Evolutionary conservation across 805 yeast species (phyloP).

Genomic region (Ogataea nakhonphanomensis): DNA sequence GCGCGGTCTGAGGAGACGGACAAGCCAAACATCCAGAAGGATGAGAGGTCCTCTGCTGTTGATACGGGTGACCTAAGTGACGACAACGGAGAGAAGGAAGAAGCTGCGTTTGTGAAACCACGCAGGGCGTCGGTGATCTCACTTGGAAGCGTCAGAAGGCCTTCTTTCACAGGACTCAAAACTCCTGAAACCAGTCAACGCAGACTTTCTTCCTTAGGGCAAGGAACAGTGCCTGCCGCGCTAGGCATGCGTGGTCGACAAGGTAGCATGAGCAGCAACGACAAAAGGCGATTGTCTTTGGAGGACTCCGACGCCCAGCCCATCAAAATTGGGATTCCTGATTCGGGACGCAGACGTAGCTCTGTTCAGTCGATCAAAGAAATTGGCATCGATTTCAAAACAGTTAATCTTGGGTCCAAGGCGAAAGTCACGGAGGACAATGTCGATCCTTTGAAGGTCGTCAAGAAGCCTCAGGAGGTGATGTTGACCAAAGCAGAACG

Average conservation of each 20-base stretch:
- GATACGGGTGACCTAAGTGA: slow-evolving; percentile 1
- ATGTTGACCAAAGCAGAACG: slow-evolving; percentile 20
- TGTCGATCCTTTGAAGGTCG: slow-evolving; percentile 6
- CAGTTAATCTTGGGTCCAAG: neutral
- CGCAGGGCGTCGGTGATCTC: neutral
- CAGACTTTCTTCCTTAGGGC: slow-evolving; percentile 8
- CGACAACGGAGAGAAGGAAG: neutral
- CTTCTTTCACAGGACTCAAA: slow-evolving; percentile 8
- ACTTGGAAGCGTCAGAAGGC: slow-evolving; percentile 2
- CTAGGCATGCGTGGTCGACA: slow-evolving; percentile 8
- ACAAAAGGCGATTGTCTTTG: slow-evolving; percentile 6
- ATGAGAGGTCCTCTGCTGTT: neutral
- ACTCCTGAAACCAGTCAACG: slow-evolving; percentile 4
- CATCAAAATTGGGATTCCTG: slow-evolving; percentile 8
- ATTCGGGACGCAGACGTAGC: slow-evolving; percentile 15
- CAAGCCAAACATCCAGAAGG: neutral
- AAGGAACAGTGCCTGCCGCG: neutral
- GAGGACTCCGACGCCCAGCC: slow-evolving; percentile 4
- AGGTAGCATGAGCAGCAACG: slow-evolving; percentile 2
- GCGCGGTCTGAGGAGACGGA: slow-evolving; percentile 1
- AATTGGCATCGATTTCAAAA: neutral
- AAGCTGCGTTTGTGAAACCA: slow-evolving; percentile 1
- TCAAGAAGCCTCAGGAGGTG: slow-evolving; percentile 3
- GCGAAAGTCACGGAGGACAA: neutral
- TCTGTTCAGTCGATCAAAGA: slow-evolving; percentile 8